Evolutionary conservation across 805 yeast species (phyloP), one percentile per base, ranked within the genome.

Genomic region (Zygosaccharomyces rouxii): DNA sequence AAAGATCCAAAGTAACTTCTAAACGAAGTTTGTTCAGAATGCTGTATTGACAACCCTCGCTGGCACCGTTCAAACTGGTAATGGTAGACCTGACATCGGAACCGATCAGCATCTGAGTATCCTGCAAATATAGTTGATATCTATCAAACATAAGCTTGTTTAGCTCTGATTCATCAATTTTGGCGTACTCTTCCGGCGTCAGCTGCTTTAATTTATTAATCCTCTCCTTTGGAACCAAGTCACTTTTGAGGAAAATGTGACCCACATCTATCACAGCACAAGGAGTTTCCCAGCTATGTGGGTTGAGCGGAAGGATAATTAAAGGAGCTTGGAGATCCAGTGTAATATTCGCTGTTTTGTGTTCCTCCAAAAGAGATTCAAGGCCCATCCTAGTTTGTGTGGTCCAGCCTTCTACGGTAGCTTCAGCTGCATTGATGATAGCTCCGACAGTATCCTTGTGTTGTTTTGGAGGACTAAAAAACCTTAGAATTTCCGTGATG

Each of bases 191-290:
- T 2, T 77, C 80, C 5, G 70, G 68, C 4, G 74, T 73, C 60
- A 86, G 80, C 22, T 80, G 72, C 59, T 83, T 87, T 40, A 89
- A 79, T 49, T 81, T 82, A 44, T 83, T 81, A 23, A 89, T 76
- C 40, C 79, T 80, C 3, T 78, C 75, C 54, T 80, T 80, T 41
- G 85, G 86, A 3, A 83, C 94, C 35, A 92, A 74, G 57, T 90
- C 94, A 62, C 96, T 87, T 1, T 73, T 69, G 13, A 94, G 80
- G 54, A 89, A 83, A 21, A 95, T 84, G 65, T 92, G 97, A 61
- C 99, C 99, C 6, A 97, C 97, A 73, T 94, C 98, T 46, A 94
- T 74, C 16, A 94, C 80, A 3, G 90, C 87, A 55, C 96, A 95
- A 0, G 97, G 95, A 0, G 97, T 82, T 35, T 83, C 75, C 81